These are phyloP conservation scores for Moesziomyces sp. DNA, from an alignment of 1,284 basidiomycete genomes.

Conservation along the genomic window DNA sequence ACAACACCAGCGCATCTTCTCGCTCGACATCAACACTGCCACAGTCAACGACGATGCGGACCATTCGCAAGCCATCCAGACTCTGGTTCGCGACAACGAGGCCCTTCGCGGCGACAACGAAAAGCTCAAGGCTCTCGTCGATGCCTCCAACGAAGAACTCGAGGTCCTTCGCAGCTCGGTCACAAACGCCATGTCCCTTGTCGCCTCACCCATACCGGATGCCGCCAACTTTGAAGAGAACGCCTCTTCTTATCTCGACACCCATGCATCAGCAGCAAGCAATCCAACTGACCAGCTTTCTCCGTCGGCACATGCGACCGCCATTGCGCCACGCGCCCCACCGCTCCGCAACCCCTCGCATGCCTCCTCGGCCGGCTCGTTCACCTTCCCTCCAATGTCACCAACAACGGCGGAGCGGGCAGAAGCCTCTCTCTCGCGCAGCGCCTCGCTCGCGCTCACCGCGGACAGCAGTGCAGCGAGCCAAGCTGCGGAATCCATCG, in stretches of 20 bases:
- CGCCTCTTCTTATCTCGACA: constrained; percentile 3
- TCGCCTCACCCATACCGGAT: constrained; percentile 29
- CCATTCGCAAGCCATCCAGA: constrained; percentile 21
- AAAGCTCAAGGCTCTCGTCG: constrained; percentile 45
- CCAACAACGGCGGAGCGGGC: not conserved
- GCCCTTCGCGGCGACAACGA: constrained; percentile 39
- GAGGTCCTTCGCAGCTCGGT: constrained; percentile 41
- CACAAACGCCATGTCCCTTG: constrained; percentile 22
- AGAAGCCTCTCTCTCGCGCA: constrained; percentile 8
- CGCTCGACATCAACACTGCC: constrained; percentile 10
- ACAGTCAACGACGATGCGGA: constrained; percentile 13
- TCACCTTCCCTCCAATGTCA: constrained; percentile 20
- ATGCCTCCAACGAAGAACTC: constrained; percentile 57
- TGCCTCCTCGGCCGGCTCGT: constrained; percentile 19
- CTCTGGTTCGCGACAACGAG: constrained; percentile 52
- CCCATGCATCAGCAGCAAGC: not conserved
- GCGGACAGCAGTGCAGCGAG: constrained; percentile 40
- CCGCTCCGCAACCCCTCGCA: constrained; percentile 2
- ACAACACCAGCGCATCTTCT: constrained; percentile 21
- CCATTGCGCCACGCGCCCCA: not conserved
- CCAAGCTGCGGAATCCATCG: constrained; percentile 31
- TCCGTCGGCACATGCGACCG: not conserved
- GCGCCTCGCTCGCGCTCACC: constrained; percentile 31
- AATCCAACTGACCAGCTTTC: not conserved
- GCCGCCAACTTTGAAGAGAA: constrained; percentile 14